A percentile compares a stretch with the other conserved stretches of the same genome.
Evolutionary conservation across 2,329 filamentous ascomycete genomes (phyloP).

Genomic region (Penicillium oxalicum): DNA sequence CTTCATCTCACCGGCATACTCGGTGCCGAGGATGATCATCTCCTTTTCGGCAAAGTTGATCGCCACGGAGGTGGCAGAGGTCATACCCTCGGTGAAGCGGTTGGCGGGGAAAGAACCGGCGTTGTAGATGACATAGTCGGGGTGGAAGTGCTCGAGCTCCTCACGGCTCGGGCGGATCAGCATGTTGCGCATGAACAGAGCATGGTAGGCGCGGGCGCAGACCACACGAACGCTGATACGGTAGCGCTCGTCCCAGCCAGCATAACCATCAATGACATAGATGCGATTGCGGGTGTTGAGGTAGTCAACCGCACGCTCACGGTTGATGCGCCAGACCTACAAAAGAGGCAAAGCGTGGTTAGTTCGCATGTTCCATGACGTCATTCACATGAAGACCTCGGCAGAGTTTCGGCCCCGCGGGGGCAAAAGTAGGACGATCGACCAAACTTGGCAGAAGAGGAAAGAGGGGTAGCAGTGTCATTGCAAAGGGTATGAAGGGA

Average conservation of each 20-base stretch:
- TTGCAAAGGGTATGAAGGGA: not conserved
- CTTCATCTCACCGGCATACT: conserved; percentile 98
- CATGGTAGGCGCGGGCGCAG: conserved; percentile 98
- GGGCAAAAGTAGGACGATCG: conserved; percentile 5
- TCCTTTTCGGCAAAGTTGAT: conserved; percentile 99
- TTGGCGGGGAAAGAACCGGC: conserved; percentile 97
- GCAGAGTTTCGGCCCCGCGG: conserved; percentile 11
- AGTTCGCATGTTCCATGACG: conserved; percentile 28
- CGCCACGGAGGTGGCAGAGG: conserved; percentile 91
- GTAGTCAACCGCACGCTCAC: conserved; percentile 97
- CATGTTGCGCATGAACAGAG: conserved; percentile 99
- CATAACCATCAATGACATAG: conserved; percentile 95
- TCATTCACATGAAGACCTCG: conserved; percentile 23
- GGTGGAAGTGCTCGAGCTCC: conserved; percentile 95
- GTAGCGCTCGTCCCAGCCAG: conserved; percentile 98
- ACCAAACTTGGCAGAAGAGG: conserved; percentile 3
- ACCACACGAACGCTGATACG: conserved; percentile 95
- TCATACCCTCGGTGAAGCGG: conserved; percentile 97
- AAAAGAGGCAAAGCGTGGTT: conserved; percentile 5
- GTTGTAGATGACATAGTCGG: conserved; percentile 99
- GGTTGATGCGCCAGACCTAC: conserved; percentile 99
- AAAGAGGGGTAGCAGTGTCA: not conserved
- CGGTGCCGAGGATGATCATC: conserved; percentile 99
- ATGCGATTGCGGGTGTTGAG: conserved; percentile 98
- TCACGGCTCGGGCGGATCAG: conserved; percentile 87